phyloP scores from a whole-genome alignment of 805 yeast genomes.

The Zygosaccharomyces gambellarensis region DNA sequence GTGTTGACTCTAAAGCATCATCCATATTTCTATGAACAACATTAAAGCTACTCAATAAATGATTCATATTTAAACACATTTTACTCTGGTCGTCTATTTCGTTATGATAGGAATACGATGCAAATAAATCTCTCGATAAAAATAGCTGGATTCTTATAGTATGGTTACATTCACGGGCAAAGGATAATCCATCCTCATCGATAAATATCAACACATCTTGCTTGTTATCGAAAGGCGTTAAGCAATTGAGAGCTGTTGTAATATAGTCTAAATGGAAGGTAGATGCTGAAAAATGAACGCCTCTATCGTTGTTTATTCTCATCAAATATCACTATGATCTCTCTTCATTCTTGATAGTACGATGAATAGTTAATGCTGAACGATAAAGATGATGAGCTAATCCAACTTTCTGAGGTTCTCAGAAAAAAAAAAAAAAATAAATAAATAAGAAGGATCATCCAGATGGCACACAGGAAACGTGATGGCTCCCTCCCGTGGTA shows the following conservation, averaged over 20 bases:
- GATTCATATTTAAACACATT: conserved; percentile 42
- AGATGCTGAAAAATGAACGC: conserved; percentile 39
- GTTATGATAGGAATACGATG: conserved; percentile 24
- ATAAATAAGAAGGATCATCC: not conserved
- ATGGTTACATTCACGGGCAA: conserved; percentile 46
- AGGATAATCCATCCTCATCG: conserved; percentile 47
- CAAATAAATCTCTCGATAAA: conserved; percentile 32
- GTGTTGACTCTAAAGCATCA: conserved; percentile 42
- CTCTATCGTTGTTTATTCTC: conserved; percentile 1
- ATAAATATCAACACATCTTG: conserved; percentile 40
- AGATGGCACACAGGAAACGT: conserved; percentile 1
- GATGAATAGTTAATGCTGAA: not conserved
- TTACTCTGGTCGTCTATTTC: conserved; percentile 26
- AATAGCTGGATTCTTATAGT: conserved; percentile 35
- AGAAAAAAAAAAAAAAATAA: not conserved
- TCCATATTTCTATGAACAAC: conserved; percentile 36
- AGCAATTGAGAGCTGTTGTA: conserved; percentile 41
- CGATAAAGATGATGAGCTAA: not conserved
- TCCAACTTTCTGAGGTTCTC: not conserved
- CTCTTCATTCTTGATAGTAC: not conserved
- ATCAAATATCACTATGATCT: not conserved
- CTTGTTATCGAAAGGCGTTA: conserved; percentile 38
- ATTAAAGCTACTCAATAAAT: conserved; percentile 48
- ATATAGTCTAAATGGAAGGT: conserved; percentile 45
- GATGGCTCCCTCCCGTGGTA: not conserved